Percentiles rank a stretch among this genome's conserved stretches.
These are phyloP conservation scores for Collybia sordida DNA, from an alignment of 768 basidiomycete species.

Conservation along the genomic window DNA sequence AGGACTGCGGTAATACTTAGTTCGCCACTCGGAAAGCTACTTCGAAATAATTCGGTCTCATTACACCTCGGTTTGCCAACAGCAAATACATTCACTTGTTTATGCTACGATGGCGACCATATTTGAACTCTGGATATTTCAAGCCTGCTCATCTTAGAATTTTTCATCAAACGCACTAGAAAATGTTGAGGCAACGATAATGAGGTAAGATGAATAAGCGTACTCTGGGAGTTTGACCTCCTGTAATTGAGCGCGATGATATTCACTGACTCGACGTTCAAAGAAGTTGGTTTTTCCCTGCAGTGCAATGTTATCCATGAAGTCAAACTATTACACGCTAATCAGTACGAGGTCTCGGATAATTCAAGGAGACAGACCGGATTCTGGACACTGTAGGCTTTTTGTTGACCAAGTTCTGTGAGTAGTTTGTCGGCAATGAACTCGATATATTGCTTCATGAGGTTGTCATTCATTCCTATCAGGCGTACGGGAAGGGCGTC, in stretches of 20 bases:
- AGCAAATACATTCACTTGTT: no score
- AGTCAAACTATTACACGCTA: no score
- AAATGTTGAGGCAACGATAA: neutral
- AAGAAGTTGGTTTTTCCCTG: slow-evolving; percentile 98
- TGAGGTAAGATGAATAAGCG: slow-evolving; percentile 33
- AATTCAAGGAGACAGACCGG: no score
- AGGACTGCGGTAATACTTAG: no score
- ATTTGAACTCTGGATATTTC: no score
- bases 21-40: no score
- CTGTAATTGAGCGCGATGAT: no score
- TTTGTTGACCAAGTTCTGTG: slow-evolving; percentile 80
- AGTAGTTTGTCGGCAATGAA: slow-evolving; percentile 93
- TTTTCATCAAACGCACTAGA: slow-evolving; percentile 18
- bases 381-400: slow-evolving; percentile 74
- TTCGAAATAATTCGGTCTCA: no score
- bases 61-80: no score
- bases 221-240: no score
- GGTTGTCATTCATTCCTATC: slow-evolving; percentile 87
- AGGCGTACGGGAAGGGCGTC: slow-evolving; percentile 84
- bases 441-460: slow-evolving; percentile 94
- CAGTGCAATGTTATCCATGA: slow-evolving; percentile 94
- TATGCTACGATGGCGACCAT: no score
- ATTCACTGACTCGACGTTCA: slow-evolving; percentile 95
- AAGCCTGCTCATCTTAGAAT: slow-evolving; percentile 16
- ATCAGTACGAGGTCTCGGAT: no score